phyloP scores from a whole-genome alignment of 352 stramenopile genomes.

The Phytophthora brassicae region DNA sequence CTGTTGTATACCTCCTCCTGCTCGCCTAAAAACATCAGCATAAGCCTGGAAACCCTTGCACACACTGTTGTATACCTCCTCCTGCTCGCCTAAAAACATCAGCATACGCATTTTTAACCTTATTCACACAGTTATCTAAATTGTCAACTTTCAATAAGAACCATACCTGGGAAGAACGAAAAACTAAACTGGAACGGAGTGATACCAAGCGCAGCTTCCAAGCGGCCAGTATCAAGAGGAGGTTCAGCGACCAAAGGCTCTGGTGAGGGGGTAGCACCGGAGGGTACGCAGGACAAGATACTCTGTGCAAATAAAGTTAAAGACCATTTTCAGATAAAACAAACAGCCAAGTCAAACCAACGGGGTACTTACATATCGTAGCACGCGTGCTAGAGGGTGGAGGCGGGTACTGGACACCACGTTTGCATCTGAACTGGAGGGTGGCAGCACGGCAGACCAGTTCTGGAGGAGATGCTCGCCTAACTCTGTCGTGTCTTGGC shows the following conservation, averaged over 20 bases:
- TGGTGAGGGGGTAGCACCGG: constrained; percentile 21
- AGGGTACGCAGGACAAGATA: constrained; percentile 53
- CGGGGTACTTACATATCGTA: constrained; percentile 54
- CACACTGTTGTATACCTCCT: constrained; percentile 50
- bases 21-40: constrained; percentile 26
- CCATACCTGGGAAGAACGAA: constrained; percentile 27
- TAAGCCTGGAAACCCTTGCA: constrained; percentile 67
- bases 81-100: constrained; percentile 34
- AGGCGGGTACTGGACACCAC: constrained; percentile 31
- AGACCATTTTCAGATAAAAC: constrained; percentile 5
- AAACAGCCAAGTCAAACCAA: neutral
- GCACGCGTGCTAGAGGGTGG: constrained; percentile 48
- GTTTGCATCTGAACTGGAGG: constrained; percentile 26
- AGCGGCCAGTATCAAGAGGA: constrained; percentile 39
- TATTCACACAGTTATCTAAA: too few species aligned
- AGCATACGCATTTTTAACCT: too few species aligned
- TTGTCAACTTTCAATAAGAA: too few species aligned
- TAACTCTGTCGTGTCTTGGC: constrained; percentile 54
- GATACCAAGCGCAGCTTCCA: constrained; percentile 45
- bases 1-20: constrained; percentile 47
- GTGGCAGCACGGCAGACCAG: constrained; percentile 40
- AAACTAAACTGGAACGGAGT: constrained; percentile 66
- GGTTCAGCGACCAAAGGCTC: constrained; percentile 26
- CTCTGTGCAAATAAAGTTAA: constrained; percentile 45
- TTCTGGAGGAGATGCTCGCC: constrained; percentile 58